phyloP scores from a whole-genome alignment of 2,329 filamentous ascomycete species.

The Diaporthe eres region DNA sequence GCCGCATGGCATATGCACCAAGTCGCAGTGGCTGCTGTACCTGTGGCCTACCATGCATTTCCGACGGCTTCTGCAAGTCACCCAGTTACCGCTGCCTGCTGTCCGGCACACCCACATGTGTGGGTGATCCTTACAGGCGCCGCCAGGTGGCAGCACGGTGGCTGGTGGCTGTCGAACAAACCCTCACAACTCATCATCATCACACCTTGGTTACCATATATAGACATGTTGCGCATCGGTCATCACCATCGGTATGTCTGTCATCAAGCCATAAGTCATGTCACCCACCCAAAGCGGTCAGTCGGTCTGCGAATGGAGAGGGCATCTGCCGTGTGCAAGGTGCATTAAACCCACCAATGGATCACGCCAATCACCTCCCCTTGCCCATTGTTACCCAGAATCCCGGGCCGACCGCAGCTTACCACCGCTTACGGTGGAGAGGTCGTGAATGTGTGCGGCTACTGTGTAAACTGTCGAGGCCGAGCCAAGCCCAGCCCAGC shows the following conservation, averaged over 20 bases:
- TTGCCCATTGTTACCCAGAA: conserved; percentile 8
- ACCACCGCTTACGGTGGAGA: background rate
- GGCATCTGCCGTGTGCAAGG: background rate
- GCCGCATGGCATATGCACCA: conserved; percentile 38
- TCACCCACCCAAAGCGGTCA: conserved; percentile 10
- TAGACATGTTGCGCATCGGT: conserved; percentile 23
- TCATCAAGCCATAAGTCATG: conserved; percentile 16
- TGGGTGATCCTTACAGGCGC: conserved; percentile 7
- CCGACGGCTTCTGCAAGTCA: conserved; percentile 18
- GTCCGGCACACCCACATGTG: background rate
- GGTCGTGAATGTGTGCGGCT: conserved; percentile 11
- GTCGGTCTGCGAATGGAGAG: background rate
- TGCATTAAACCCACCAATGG: conserved; percentile 31
- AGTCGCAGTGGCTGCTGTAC: conserved; percentile 33
- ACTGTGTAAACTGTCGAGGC: background rate
- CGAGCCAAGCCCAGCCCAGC: background rate
- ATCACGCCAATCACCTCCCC: conserved; percentile 4
- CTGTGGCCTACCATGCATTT: conserved; percentile 33
- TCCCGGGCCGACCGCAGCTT: conserved; percentile 20
- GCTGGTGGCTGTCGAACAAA: conserved; percentile 16
- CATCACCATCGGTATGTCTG: background rate
- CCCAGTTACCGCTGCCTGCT: background rate
- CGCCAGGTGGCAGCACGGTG: conserved; percentile 24
- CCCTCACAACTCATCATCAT: background rate
- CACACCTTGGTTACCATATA: conserved; percentile 18